Conservation (phyloP, 2,329 filamentous ascomycete species). For the Aureobasidium pullulans region DNA sequence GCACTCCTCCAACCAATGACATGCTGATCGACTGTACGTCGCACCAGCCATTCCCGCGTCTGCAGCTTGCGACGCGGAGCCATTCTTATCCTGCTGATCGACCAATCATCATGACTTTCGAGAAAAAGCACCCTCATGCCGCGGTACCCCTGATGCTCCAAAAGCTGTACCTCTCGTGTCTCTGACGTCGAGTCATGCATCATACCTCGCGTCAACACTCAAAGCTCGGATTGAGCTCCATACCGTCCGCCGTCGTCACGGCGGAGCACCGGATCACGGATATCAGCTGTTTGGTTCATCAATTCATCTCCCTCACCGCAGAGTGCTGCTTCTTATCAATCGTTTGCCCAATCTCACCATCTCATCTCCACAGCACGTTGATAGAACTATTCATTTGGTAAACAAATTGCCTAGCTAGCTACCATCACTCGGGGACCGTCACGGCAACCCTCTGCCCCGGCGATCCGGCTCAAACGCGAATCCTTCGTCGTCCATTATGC, state of each 20-base stretch:
- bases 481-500: constrained; percentile 1
- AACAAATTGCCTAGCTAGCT: not conserved
- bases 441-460: not conserved
- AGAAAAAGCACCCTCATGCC: constrained; percentile 12
- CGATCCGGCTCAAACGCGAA: constrained; percentile 1
- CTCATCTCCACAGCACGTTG: constrained; percentile 6
- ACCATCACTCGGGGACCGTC: not conserved
- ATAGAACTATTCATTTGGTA: not conserved
- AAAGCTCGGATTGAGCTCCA: not conserved
- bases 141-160: constrained; percentile 6
- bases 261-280: not conserved
- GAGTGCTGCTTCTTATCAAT: not conserved
- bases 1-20: constrained; percentile 7
- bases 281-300: constrained; percentile 8
- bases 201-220: not conserved
- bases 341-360: not conserved
- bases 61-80: not conserved
- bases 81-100: not conserved
- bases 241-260: not conserved
- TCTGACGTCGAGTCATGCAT: constrained; percentile 14
- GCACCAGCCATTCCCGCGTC: constrained; percentile 8
- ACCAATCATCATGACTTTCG: constrained; percentile 3
- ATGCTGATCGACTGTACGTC: constrained; percentile 12
- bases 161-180: constrained; percentile 4
- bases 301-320: not conserved